Percentiles rank a stretch among this genome's conserved stretches.
Evolutionary conservation across 2,329 filamentous ascomycete genomes (phyloP).

Genomic region (Dactylellina cionopaga): DNA sequence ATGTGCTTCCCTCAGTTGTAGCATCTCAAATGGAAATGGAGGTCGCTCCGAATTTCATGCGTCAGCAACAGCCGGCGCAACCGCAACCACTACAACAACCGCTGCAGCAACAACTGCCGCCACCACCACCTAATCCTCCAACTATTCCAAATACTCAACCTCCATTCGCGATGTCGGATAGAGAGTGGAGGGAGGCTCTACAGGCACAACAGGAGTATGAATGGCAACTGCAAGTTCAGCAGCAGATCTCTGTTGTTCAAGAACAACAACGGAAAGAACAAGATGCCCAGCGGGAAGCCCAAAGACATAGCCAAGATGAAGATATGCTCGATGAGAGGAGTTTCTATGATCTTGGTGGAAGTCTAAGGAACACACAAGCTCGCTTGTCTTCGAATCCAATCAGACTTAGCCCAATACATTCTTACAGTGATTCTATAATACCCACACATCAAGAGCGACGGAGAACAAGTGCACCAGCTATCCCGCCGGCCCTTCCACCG

Average conservation of each 20-base stretch:
- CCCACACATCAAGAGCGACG: conserved; percentile 8
- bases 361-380: conserved; percentile 17
- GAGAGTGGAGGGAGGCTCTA: conserved; percentile 44
- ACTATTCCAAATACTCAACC: not conserved
- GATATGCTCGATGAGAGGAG: conserved; percentile 35
- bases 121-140: conserved; percentile 2
- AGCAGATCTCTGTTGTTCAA: not conserved
- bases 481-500: conserved; percentile 8
- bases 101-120: not conserved
- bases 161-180: conserved; percentile 32
- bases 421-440: conserved; percentile 17
- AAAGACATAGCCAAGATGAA: not conserved
- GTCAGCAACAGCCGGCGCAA: conserved; percentile 7
- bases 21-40: conserved; percentile 46
- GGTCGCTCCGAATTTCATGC: conserved; percentile 7
- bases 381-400: conserved; percentile 1
- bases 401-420: not conserved
- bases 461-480: not conserved
- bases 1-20: conserved; percentile 46
- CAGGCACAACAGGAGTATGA: conserved; percentile 45
- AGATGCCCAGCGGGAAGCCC: not conserved
- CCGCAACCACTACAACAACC: not conserved
- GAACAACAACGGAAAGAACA: conserved; percentile 23
- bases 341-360: conserved; percentile 33
- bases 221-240: conserved; percentile 28